A percentile compares a stretch with the other conserved stretches of the same genome.
Evolutionary conservation across 2,329 filamentous ascomycete genomes (phyloP).

Genomic region (Drechmeria coniospora): DNA sequence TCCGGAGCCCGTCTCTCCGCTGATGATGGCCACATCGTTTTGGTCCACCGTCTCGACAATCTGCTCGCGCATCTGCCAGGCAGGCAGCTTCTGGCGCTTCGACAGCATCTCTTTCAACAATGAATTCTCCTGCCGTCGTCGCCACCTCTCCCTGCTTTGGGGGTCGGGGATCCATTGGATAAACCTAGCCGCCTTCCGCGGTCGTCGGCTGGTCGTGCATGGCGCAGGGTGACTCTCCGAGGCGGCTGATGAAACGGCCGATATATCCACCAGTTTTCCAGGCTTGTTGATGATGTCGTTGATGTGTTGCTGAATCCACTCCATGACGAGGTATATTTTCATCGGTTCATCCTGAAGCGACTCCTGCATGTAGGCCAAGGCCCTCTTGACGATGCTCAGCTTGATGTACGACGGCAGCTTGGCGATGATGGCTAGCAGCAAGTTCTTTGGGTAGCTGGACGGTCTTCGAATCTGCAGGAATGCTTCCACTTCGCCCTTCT

Average conservation of each 20-base stretch:
- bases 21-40: conserved; percentile 88
- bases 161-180: conserved; percentile 49
- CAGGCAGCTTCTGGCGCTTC: conserved; percentile 61
- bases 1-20: conserved; percentile 89
- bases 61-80: conserved; percentile 67
- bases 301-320: conserved; percentile 82
- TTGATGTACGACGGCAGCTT: conserved; percentile 84
- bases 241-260: conserved; percentile 56
- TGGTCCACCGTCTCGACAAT: conserved; percentile 62
- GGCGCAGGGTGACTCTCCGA: conserved; percentile 31
- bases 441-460: conserved; percentile 55
- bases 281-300: conserved; percentile 72
- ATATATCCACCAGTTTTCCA: conserved; percentile 70
- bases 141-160: conserved; percentile 53
- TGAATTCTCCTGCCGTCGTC: conserved; percentile 45
- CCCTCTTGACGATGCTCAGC: conserved; percentile 69
- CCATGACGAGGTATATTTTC: conserved; percentile 72
- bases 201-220: conserved; percentile 13
- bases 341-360: conserved; percentile 72
- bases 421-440: conserved; percentile 53
- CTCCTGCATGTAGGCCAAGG: conserved; percentile 53
- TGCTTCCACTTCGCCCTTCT: conserved; percentile 34
- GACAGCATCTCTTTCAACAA: conserved; percentile 61
- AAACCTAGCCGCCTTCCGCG: conserved; percentile 34
- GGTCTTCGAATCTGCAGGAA: conserved; percentile 55